phyloP scores from a whole-genome alignment of 352 stramenopile genomes.

The Plasmopara halstedii region DNA sequence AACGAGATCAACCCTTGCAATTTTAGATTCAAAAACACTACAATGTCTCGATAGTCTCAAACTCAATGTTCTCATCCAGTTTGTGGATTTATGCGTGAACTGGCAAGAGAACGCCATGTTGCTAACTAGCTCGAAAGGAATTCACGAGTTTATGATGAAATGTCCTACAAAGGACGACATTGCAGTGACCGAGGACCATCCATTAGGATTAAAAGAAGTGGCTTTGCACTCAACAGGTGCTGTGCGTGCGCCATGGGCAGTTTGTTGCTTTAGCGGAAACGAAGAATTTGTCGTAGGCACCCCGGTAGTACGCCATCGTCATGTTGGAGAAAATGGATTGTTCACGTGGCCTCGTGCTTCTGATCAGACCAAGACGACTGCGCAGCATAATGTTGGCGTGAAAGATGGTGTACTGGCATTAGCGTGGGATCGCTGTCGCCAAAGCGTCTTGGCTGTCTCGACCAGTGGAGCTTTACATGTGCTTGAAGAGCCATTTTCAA shows the following conservation, averaged over 20 bases:
- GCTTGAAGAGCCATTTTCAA: slow-evolving; percentile 67
- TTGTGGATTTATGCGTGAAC: slow-evolving; percentile 58
- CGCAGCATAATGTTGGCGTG: slow-evolving; percentile 69
- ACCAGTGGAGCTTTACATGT: slow-evolving; percentile 59
- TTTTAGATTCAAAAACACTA: slow-evolving; percentile 47
- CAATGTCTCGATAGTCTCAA: slow-evolving; percentile 38
- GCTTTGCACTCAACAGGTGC: slow-evolving; percentile 56
- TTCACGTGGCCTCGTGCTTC: slow-evolving; percentile 68
- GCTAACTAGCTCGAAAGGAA: slow-evolving; percentile 64
- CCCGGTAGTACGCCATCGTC: slow-evolving; percentile 66
- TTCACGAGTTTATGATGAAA: slow-evolving; percentile 51
- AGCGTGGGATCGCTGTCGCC: slow-evolving; percentile 42
- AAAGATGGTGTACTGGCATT: slow-evolving; percentile 63
- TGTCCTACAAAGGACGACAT: neutral
- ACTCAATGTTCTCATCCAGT: slow-evolving; percentile 51
- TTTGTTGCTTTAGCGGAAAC: slow-evolving; percentile 61
- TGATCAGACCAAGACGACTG: slow-evolving; percentile 18
- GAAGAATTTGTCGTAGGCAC: slow-evolving; percentile 66
- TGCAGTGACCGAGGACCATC: neutral
- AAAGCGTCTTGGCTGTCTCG: slow-evolving; percentile 58
- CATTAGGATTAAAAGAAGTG: slow-evolving; percentile 30
- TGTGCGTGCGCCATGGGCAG: slow-evolving; percentile 61
- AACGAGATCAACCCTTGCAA: slow-evolving; percentile 54
- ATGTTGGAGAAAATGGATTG: slow-evolving; percentile 72
- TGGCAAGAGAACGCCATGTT: slow-evolving; percentile 39